Conservation (phyloP, 2,329 filamentous ascomycete genomes). For the Xylaria sp. region DNA sequence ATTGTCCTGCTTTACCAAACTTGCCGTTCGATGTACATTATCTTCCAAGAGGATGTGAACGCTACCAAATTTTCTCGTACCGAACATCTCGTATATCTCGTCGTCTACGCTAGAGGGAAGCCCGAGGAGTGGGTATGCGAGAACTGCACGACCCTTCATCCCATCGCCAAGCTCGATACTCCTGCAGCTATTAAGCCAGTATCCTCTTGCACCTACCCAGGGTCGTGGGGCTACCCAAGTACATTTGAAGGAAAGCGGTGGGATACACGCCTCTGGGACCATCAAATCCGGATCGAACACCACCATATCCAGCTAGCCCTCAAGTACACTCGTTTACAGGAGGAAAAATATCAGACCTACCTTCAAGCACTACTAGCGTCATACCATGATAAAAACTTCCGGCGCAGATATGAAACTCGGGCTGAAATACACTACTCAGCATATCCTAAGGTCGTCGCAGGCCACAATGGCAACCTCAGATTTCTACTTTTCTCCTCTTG, state of each 20-base stretch:
- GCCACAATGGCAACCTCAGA: background rate
- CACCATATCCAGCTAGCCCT: conserved; percentile 15
- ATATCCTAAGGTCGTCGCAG: conserved; percentile 1
- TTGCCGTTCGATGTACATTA: background rate
- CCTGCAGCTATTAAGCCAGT: background rate
- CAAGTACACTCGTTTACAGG: conserved; percentile 10
- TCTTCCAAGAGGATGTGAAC: background rate
- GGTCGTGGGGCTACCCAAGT: too few species aligned
- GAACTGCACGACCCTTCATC: background rate
- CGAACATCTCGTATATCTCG: background rate
- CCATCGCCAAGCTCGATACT: background rate
- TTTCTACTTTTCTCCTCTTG: conserved; percentile 14
- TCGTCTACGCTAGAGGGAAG: background rate
- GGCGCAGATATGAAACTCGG: too few species aligned
- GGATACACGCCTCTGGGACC: background rate
- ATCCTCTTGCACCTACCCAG: too few species aligned
- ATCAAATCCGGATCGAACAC: background rate
- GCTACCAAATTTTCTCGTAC: background rate
- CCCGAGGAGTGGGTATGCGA: background rate
- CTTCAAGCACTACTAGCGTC: conserved; percentile 1
- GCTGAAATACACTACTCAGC: background rate
- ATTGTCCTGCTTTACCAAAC: background rate
- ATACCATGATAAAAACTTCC: background rate
- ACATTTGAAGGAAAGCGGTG: too few species aligned
- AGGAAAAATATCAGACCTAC: conserved; percentile 5